phyloP scores from a whole-genome alignment of 331 rosid genomes.

The Pyrus hybrid region DNA sequence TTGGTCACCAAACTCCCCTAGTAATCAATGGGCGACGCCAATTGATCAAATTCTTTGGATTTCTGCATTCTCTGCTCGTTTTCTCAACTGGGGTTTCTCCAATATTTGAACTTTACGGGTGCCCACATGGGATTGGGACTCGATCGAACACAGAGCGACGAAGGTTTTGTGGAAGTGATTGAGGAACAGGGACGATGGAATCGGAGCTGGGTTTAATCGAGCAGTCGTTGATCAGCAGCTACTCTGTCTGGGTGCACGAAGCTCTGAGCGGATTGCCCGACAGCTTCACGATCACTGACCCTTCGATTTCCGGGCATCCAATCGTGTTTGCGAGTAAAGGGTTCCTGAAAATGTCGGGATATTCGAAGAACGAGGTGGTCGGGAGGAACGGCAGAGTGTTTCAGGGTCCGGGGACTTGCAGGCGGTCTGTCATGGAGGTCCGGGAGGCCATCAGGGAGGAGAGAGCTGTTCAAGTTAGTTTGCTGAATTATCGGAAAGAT shows the following conservation, averaged over 20 bases:
- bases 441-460: slow-evolving; percentile 85
- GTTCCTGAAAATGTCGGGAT: slow-evolving; percentile 76
- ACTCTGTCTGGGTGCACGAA: slow-evolving; percentile 51
- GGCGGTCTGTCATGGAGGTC: slow-evolving; percentile 62
- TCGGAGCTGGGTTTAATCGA: slow-evolving; percentile 29
- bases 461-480: slow-evolving; percentile 33
- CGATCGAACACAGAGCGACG: slow-evolving; percentile 23
- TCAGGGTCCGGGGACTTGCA: slow-evolving; percentile 64
- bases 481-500: slow-evolving; percentile 77
- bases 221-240: slow-evolving; percentile 38
- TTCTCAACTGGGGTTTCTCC: not conserved
- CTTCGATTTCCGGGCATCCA: slow-evolving; percentile 67
- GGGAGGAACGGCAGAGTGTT: slow-evolving; percentile 62
- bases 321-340: slow-evolving; percentile 77
- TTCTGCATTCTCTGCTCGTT: not conserved
- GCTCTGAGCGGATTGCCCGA: slow-evolving; percentile 59
- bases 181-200: slow-evolving; percentile 38
- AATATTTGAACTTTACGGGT: slow-evolving; percentile 6
- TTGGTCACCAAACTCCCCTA: not conserved
- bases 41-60: not conserved
- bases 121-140: slow-evolving; percentile 73
- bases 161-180: slow-evolving; percentile 6
- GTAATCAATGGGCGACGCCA: not conserved
- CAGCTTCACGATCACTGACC: slow-evolving; percentile 77
- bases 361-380: slow-evolving; percentile 51